Percentiles rank a stretch among this genome's conserved stretches.
phyloP scores from a whole-genome alignment of 352 stramenopile species.

The Pythium pyrilobum region DNA sequence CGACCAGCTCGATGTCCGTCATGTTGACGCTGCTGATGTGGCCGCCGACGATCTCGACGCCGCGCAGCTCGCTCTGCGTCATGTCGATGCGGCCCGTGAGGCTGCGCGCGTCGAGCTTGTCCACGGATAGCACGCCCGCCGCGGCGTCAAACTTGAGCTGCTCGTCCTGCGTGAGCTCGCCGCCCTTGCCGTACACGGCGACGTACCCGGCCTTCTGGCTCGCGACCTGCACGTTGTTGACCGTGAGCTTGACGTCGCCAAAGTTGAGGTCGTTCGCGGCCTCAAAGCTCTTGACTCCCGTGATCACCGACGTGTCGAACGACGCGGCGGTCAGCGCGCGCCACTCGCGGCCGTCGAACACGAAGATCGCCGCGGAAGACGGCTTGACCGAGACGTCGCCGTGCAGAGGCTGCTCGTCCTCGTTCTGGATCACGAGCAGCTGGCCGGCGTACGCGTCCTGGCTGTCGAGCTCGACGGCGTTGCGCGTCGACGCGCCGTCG shows the following conservation, averaged over 20 bases:
- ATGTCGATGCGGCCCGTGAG: slow-evolving; percentile 75
- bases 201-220: slow-evolving; percentile 49
- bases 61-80: slow-evolving; percentile 56
- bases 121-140: slow-evolving; percentile 28
- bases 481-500: slow-evolving; percentile 32
- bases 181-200: slow-evolving; percentile 66
- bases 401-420: slow-evolving; percentile 47
- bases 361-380: slow-evolving; percentile 45
- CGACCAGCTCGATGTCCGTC: slow-evolving; percentile 58
- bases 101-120: slow-evolving; percentile 41
- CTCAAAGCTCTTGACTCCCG: slow-evolving; percentile 49
- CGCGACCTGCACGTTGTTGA: slow-evolving; percentile 54
- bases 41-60: slow-evolving; percentile 67
- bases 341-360: slow-evolving; percentile 64
- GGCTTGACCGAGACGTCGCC: slow-evolving; percentile 51
- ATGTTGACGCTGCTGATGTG: slow-evolving; percentile 79
- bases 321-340: slow-evolving; percentile 57
- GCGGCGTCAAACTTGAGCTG: slow-evolving; percentile 57
- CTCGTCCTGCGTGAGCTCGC: slow-evolving; percentile 52
- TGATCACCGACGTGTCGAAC: slow-evolving; percentile 58
- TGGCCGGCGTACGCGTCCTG: slow-evolving; percentile 43
- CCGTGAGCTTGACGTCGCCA: slow-evolving; percentile 63
- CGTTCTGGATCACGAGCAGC: slow-evolving; percentile 71
- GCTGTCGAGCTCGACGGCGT: slow-evolving; percentile 36
- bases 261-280: slow-evolving; percentile 71